Conservation (phyloP, 768 basidiomycete species). For the Termitomyces sp. region DNA sequence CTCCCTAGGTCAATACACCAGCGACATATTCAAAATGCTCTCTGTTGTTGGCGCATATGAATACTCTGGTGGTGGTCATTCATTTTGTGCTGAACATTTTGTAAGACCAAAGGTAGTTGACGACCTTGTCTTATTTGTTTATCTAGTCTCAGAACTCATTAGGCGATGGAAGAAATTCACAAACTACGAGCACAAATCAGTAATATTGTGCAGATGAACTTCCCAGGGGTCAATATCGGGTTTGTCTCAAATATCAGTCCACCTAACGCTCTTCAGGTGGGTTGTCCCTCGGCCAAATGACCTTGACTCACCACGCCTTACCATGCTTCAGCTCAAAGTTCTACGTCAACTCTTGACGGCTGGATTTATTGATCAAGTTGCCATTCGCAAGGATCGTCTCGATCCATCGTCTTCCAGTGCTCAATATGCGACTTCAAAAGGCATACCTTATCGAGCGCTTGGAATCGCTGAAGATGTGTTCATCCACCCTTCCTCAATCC, state of each 20-base stretch:
- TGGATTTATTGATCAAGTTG: slow-evolving; percentile 93
- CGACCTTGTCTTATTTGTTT: not conserved
- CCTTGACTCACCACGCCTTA: slow-evolving; percentile 5
- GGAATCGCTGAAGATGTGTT: slow-evolving; percentile 84
- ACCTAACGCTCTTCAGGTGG: slow-evolving; percentile 74
- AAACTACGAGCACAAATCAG: slow-evolving; percentile 89
- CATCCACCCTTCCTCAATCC: slow-evolving; percentile 85
- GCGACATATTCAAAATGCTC: slow-evolving; percentile 83
- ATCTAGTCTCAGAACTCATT: not conserved
- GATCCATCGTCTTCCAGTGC: slow-evolving; percentile 53
- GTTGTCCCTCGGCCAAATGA: slow-evolving; percentile 4
- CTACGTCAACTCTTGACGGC: slow-evolving; percentile 84
- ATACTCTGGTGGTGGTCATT: slow-evolving; percentile 73
- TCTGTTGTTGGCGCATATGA: slow-evolving; percentile 98
- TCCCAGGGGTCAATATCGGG: slow-evolving; percentile 55
- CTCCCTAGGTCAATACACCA: slow-evolving; percentile 71
- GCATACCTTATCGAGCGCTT: slow-evolving; percentile 78
- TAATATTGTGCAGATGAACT: slow-evolving; percentile 76
- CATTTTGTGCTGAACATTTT: slow-evolving; percentile 88
- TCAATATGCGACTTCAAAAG: slow-evolving; percentile 71
- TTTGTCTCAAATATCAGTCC: slow-evolving; percentile 66
- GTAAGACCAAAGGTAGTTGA: slow-evolving; percentile 75
- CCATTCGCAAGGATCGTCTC: slow-evolving; percentile 81
- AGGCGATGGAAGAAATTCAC: slow-evolving; percentile 99
- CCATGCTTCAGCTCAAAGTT: slow-evolving; percentile 70